These are phyloP conservation scores for Fusarium pseudoanthophilum DNA, from an alignment of 2,329 filamentous ascomycete genomes.

Conservation along the genomic window DNA sequence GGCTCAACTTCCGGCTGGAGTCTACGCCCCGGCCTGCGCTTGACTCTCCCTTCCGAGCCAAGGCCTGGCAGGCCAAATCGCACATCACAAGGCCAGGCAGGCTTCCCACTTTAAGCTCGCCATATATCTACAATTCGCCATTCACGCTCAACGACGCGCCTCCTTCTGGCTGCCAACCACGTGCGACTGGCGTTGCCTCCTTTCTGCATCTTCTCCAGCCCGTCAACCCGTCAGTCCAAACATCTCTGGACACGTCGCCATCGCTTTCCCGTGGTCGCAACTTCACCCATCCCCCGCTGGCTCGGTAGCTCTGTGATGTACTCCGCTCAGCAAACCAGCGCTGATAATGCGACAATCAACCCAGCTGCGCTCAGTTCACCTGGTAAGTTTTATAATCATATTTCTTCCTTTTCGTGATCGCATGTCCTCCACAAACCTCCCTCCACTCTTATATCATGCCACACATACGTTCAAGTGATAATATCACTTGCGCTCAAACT, in stretches of 20 bases:
- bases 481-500: constrained; percentile 19
- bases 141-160: constrained; percentile 40
- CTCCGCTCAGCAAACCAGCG: constrained; percentile 69
- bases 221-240: constrained; percentile 60
- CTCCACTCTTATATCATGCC: constrained; percentile 8
- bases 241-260: constrained; percentile 71
- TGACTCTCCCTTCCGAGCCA: constrained; percentile 30
- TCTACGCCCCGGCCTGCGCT: constrained; percentile 31
- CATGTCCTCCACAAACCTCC: constrained; percentile 20
- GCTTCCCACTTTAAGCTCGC: constrained; percentile 31
- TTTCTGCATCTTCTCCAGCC: constrained; percentile 53
- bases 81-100: constrained; percentile 37
- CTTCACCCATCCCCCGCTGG: constrained; percentile 39
- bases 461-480: neutral
- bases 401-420: constrained; percentile 26
- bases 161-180: constrained; percentile 58
- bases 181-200: constrained; percentile 61
- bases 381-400: constrained; percentile 64
- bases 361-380: constrained; percentile 84
- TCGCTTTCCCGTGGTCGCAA: constrained; percentile 50
- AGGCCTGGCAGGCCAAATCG: constrained; percentile 36
- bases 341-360: constrained; percentile 90
- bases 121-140: constrained; percentile 43
- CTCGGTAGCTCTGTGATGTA: constrained; percentile 51
- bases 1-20: constrained; percentile 23